phyloP scores from a whole-genome alignment of 2,329 filamentous ascomycete genomes.

The Calycina herbarum region DNA sequence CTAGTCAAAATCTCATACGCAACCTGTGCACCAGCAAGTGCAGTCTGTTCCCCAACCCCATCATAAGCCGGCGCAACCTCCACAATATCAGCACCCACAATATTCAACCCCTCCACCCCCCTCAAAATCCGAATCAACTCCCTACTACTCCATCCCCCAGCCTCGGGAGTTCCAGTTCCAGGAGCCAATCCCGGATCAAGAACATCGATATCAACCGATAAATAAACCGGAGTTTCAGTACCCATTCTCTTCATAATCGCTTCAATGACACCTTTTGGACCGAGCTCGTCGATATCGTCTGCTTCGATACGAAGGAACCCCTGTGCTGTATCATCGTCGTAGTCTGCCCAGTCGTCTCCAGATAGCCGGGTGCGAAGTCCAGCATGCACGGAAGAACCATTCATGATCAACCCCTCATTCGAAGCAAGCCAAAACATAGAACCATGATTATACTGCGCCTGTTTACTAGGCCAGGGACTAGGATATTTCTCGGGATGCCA shows the following conservation, averaged over 20 bases:
- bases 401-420: conserved; percentile 75
- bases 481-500: conserved; percentile 65
- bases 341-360: conserved; percentile 63
- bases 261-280: conserved; percentile 67
- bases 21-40: conserved; percentile 79
- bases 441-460: conserved; percentile 81
- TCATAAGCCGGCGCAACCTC: conserved; percentile 88
- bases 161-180: conserved; percentile 85
- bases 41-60: conserved; percentile 75
- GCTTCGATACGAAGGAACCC: conserved; percentile 79
- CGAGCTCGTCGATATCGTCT: conserved; percentile 85
- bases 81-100: conserved; percentile 88
- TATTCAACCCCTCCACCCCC: conserved; percentile 77
- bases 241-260: conserved; percentile 72
- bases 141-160: conserved; percentile 86
- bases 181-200: conserved; percentile 70
- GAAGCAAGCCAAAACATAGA: conserved; percentile 90
- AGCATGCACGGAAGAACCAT: conserved; percentile 75
- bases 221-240: conserved; percentile 74
- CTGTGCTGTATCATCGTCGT: conserved; percentile 71
- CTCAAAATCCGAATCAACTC: conserved; percentile 83
- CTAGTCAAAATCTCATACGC: conserved; percentile 83
- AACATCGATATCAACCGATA: conserved; percentile 80
- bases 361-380: conserved; percentile 77
- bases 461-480: conserved; percentile 68